Conservation (phyloP, 257 asterid genomes). For the Solanum bulbocastanum region DNA sequence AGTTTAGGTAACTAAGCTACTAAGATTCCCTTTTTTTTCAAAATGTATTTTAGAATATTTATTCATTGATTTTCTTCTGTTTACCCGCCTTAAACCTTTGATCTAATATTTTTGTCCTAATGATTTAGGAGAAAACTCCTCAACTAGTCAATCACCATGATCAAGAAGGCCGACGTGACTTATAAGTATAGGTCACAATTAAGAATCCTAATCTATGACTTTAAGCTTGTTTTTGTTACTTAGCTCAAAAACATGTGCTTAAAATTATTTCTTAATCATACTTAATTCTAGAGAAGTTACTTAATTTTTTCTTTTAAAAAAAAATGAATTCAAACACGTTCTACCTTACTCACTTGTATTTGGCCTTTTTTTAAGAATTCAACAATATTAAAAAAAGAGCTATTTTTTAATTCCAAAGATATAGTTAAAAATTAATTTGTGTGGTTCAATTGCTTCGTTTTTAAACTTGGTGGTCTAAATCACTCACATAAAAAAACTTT, state of each 20-base stretch:
- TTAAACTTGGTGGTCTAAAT: neutral
- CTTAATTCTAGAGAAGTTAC: neutral
- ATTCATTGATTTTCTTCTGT: neutral
- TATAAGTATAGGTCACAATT: neutral
- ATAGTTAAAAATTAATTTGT: neutral
- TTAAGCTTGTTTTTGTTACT: no score
- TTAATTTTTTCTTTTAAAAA: no score
- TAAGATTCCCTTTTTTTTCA: no score
- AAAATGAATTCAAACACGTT: neutral
- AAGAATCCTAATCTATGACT: no score
- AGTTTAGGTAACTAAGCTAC: neutral
- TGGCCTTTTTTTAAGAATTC: neutral
- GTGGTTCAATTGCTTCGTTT: neutral
- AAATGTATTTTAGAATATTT: no score
- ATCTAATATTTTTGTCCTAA: no score
- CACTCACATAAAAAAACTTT: neutral
- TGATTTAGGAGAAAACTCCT: accelerated
- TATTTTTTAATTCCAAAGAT: no score
- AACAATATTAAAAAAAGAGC: neutral
- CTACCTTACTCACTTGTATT: neutral
- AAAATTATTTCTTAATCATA: no score
- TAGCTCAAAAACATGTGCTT: neutral
- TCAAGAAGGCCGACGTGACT: neutral
- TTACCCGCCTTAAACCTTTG: accelerated
- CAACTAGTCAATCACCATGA: neutral